A percentile compares a stretch with the other conserved stretches of the same genome.
phyloP scores from a whole-genome alignment of 2,329 filamentous ascomycete genomes.

The Byssoonygena ceratinophila region DNA sequence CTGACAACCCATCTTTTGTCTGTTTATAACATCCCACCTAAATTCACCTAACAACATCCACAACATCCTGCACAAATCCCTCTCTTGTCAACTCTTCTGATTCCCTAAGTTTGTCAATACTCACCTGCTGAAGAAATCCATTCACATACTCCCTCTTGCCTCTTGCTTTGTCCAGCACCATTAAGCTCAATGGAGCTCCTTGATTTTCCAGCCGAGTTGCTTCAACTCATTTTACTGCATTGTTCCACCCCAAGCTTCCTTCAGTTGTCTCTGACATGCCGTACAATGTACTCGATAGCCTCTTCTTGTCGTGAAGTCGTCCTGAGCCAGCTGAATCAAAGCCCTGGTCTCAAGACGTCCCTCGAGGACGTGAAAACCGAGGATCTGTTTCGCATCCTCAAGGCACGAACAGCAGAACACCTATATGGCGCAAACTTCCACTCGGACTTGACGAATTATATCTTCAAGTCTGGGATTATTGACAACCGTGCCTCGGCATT shows the following conservation, averaged over 20 bases:
- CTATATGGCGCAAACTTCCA: conserved; percentile 31
- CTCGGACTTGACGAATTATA: conserved; percentile 24
- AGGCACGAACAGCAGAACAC: conserved; percentile 23
- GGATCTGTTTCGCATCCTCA: conserved; percentile 27
- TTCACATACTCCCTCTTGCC: background rate
- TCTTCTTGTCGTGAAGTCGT: conserved; percentile 28
- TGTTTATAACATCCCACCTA: too few relatives aligned
- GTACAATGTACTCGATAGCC: conserved; percentile 28
- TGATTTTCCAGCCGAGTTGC: conserved; percentile 35
- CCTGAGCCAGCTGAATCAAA: conserved; percentile 28
- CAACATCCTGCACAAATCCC: too few relatives aligned
- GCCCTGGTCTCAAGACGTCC: conserved; percentile 25
- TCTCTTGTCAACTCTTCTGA: too few relatives aligned
- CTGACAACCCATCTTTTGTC: background rate
- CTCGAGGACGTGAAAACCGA: conserved; percentile 18
- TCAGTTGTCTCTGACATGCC: conserved; percentile 30
- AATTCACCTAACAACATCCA: too few relatives aligned
- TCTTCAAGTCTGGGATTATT: conserved; percentile 22
- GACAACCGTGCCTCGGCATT: conserved; percentile 27
- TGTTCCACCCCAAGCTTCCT: conserved; percentile 30
- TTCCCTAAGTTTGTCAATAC: background rate
- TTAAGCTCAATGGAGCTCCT: conserved; percentile 18
- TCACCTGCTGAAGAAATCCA: background rate
- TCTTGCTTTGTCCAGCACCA: background rate
- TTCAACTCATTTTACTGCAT: conserved; percentile 30